Evolutionary conservation across 768 basidiomycete species (phyloP), one percentile per base, ranked within the genome.

Genomic region (Tricholoma bakamatsutake): DNA sequence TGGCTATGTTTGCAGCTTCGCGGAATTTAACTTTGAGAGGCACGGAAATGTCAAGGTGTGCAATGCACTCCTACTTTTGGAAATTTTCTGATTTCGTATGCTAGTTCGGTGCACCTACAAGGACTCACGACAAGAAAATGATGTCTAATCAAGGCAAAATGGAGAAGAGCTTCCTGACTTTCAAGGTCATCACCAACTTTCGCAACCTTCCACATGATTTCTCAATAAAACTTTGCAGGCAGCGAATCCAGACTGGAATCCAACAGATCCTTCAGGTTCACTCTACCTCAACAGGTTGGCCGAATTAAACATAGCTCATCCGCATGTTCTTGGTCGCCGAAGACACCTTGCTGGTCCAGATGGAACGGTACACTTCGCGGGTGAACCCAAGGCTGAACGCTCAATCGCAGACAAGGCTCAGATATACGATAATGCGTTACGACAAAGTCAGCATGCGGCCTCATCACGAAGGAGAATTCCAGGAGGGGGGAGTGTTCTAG

Each of bases 1-100:
- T 2, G 97, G 97, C 4, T 96, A 97, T 64, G 90, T 99, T 17
- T 98, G 97, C 66, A 94, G 91, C 54, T 99, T 98, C 69, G 97
- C 97, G 3, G 95, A 96, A 57, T 99, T 99, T 67, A 95, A 98
- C 68, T 98, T 99, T 69, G 87, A 93, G 73, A 75, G 93, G 54
- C 93, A 97, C 59, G 93, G 94, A 0, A 95, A 95, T 67, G 80
- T 93, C 67, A 93, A 90, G 78, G 88, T 89, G 53, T 51, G 80
- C 68, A 1, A 8, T 9, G 21, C 46, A 9, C 18, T 12, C 17
- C 12, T 55, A 5, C 4, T 7, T 48, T 37, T 4, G 17, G 2
- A 5, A 31, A 7, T 43, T 21, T 42, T 31, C 46, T 54, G 9
- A 46, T 27, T 13, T 47, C 33, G n/a, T 39, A 40, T 50, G 37